Base-by-base conservation (phyloP, 148 eudicot genomes). In the Vaccinium corymbosum region DNA sequence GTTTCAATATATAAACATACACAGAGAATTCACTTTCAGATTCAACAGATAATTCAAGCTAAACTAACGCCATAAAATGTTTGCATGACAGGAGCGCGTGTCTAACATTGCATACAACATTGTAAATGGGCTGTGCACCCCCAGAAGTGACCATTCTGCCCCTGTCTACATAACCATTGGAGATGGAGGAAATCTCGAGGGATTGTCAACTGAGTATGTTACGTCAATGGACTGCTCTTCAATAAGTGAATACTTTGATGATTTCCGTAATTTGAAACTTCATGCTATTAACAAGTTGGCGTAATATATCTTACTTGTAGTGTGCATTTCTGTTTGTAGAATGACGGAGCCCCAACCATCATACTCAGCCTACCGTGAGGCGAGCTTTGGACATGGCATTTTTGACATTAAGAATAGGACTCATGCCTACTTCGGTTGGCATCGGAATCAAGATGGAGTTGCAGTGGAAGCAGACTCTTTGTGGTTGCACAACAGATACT, bases 331-430 rank as follows among this genome's bases (percentile, higher is more conserved):
- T 62, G 61, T 77, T 17, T 86, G 85, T 90, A 95, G 98, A 22
- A 94, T 94, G 98, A 92, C 93, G 22, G 83, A 93, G 81, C 98
- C 98, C 57, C 98, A 95, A 82, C 98, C 98, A 78, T 62, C 51
- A 1, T 95, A 94, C 90, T 95, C 98, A 10, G 94, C 95, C 22
- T 95, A 82, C 52, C 90, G 97, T 0, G 98, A 95, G 85, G 92
- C 97, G 17, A 95, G 98, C 89, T 95, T 87, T 85, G 98, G 98
- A n/a, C 98, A 95, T 76, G 98, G 92, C 9, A 93, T 88, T 59
- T 89, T 95, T 2, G 93, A 94, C 49, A 94, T 95, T 8, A 94
- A 91, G 88, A 95, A 95, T 89, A 87, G 94, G 80, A 93, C 97
- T 13, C 94, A 93, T 35, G 95, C 98, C 7, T 88, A 92, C 85